Base-by-base conservation (phyloP, 139 green algal genomes). In the Picochlorum sp. region DNA sequence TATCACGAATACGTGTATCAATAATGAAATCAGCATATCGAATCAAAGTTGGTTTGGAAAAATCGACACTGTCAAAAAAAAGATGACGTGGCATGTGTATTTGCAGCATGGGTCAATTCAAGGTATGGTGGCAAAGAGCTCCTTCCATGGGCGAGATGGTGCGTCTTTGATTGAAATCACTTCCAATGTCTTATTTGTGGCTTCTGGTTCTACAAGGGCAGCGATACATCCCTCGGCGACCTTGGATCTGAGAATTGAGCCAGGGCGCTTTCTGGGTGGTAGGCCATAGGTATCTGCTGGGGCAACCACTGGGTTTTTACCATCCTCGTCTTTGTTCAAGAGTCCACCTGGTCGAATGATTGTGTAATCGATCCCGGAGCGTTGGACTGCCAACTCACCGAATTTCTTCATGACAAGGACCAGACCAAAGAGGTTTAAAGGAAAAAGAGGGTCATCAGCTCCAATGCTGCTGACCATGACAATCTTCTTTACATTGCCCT, bases 401-500 rank as follows among this genome's bases (percentile, higher is more conserved):
- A 83, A 78, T 70, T 92, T 90, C 78, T 92, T 92, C 73, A 73
- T 86, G 41, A 88, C 65, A 37, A 88, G 67, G 13, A 91, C 80
- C 45, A 84, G 84, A 70, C 76, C 92, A 62, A 88, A 85, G 5
- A 88, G 72, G 71, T 94, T 94, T 21, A 92, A 79, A 2, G 83
- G 83, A 65, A 91, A 71, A 38, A 89, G 67, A 5, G 66, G 66
- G 28, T 89, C 83, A 60, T 93, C 86, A 2, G 68, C 66, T n/a
- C 86, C 86, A 57, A 93, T 90, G 51, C 38, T 74, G 31, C 65
- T 86, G 0, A 93, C 82, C 14, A 86, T 26, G 14, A 64, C 23
- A 63, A 90, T 74, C 34, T 81, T 77, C 63, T 83, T 78, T 3
- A 83, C 67, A 7, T 67, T 72, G 14, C 28, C 51, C 52, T 81